Percentiles rank a stretch among this genome's conserved stretches.
These are phyloP conservation scores for Tolypocladium ovalisporum DNA, from an alignment of 2,329 filamentous ascomycete genomes.

Conservation along the genomic window DNA sequence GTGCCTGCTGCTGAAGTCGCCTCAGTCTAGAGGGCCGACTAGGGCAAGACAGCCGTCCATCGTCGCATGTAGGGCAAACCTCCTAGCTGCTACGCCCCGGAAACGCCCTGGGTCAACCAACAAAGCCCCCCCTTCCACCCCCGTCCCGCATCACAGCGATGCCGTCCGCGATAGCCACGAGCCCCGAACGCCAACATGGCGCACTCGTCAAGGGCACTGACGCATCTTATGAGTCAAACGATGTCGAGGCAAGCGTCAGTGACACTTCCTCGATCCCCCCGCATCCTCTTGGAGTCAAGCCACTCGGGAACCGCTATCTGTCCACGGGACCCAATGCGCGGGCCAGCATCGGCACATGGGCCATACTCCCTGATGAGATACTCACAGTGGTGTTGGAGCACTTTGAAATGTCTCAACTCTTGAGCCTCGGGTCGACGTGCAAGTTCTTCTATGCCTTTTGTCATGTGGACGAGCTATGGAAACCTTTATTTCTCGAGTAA, in stretches of 20 bases:
- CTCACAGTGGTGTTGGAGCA: constrained; percentile 65
- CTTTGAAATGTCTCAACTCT: constrained; percentile 52
- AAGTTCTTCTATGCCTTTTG: constrained; percentile 81
- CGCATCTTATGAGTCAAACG: constrained; percentile 12
- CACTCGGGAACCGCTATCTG: constrained; percentile 72
- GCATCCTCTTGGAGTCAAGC: constrained; percentile 78
- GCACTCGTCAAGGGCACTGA: constrained; percentile 10
- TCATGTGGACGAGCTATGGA: constrained; percentile 80
- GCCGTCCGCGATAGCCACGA: not conserved
- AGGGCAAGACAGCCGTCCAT: not conserved
- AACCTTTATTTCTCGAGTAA: constrained; percentile 73
- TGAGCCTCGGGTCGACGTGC: constrained; percentile 64
- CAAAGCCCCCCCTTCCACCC: no score
- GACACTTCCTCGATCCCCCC: constrained; percentile 46
- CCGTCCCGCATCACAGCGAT: not conserved
- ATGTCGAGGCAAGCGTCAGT: not conserved
- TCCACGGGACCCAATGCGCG: constrained; percentile 57
- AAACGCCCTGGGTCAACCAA: not conserved
- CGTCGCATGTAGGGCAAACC: not conserved
- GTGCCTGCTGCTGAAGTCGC: not conserved
- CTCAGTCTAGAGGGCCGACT: not conserved
- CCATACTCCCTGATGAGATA: constrained; percentile 67
- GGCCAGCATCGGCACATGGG: constrained; percentile 52
- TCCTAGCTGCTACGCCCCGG: not conserved
- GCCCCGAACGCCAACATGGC: not conserved